Base-by-base conservation (phyloP, 192 early-diverging fungal genomes). In the Gaertneriomyces semiglobifer region DNA sequence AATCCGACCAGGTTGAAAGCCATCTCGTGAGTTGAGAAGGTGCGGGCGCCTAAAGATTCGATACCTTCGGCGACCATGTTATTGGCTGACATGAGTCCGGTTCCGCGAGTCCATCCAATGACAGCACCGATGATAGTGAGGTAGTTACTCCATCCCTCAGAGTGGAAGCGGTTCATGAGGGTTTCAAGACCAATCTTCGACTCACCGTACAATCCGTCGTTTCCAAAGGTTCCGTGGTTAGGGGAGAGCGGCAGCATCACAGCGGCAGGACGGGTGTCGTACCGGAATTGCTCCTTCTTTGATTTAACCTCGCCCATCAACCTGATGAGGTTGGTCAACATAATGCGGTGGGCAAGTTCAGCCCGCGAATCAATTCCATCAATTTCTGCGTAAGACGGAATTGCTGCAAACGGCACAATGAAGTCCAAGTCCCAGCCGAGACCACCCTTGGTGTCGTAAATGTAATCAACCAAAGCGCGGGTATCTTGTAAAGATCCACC, bases 91-190 rank as follows among this genome's bases (percentile, higher is more conserved):
- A 98, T 98, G 72, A 98, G 83, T 41, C 93, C 93, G 39, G 95
- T 98, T 59, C 95, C 93, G 73, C 95, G 88, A 48, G 95, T 98
- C 95, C 95, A 98, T 38, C 95, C 95, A 74, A 98, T 98, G 20
- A 92, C 90, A 43, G 93, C 92, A 60, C 93, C 95, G 46, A 92
- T 80, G 50, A 98, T 87, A 41, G 89, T 84, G 54, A 98, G 69
- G 80, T 95, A 95, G 58, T 80, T 75, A 53, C 87, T 81, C 95
- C 95, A 98, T 50, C 76, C 79, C 76, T 98, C 95, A 43, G 93
- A 86, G 57, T 90, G 82, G 91, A 91, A 98, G 61, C 93, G 84
- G 84, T 89, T 90, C 66, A 98, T 79, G 63, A 95, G 77, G 42
- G 93, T 93, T 78, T 98, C 95, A 40, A 98, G 84, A 19, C 84